Evolutionary conservation across 306 rosid genomes (phyloP).

Genomic region (Gynostemma pentaphyllum): DNA sequence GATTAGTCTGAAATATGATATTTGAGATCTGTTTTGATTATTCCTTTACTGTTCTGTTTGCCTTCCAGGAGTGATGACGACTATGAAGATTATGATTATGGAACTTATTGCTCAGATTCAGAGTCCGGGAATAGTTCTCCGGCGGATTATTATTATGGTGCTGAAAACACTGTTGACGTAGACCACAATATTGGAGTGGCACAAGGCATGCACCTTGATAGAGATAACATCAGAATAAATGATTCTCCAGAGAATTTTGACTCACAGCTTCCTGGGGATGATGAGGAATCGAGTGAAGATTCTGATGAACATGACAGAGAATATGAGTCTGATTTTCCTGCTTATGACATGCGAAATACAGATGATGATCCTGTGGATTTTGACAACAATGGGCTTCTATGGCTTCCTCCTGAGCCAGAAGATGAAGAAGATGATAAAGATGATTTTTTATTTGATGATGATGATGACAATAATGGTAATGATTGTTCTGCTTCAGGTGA

Average conservation of each 20-base stretch:
- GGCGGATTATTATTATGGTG: constrained; percentile 46
- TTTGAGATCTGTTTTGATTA: background rate
- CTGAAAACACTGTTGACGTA: constrained; percentile 40
- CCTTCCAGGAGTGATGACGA: constrained; percentile 60
- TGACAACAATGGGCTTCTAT: constrained; percentile 83
- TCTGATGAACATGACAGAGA: constrained; percentile 46
- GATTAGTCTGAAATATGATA: no score
- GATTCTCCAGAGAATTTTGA: constrained; percentile 39
- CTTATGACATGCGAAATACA: constrained; percentile 38
- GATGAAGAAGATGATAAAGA: constrained; percentile 76
- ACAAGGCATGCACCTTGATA: constrained; percentile 36
- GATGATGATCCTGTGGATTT: constrained; percentile 78
- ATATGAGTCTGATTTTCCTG: constrained; percentile 51
- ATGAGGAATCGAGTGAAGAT: constrained; percentile 13
- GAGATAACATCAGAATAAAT: constrained; percentile 28
- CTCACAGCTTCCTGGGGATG: constrained; percentile 9
- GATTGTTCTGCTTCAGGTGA: constrained; percentile 52
- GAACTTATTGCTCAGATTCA: constrained; percentile 39
- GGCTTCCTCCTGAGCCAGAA: constrained; percentile 99
- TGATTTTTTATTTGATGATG: constrained; percentile 56
- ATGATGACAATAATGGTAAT: no score
- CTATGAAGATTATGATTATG: constrained; percentile 42
- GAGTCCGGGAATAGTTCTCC: constrained; percentile 39
- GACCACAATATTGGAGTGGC: constrained; percentile 32
- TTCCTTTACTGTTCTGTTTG: constrained; percentile 19